Base-by-base conservation (phyloP, 257 asterid species). In the Handroanthus guayacan region DNA sequence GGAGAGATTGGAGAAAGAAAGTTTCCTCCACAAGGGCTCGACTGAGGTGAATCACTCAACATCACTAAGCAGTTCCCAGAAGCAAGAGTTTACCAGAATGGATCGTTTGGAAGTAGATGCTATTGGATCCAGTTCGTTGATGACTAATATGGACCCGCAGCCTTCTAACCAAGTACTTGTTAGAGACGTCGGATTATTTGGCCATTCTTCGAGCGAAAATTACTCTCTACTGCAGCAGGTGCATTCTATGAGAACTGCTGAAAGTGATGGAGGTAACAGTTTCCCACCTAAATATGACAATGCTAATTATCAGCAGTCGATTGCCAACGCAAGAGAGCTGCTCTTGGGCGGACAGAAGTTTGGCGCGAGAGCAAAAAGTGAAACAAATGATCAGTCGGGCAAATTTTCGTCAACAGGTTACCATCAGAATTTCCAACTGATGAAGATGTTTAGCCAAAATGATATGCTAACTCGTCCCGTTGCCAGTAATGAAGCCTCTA, bases 291-390 rank as follows among this genome's bases (percentile, higher is more conserved):
- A 75, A 62, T 50, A 60, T 65, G 77, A 74, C 14, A 38, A 55
- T 69, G 75, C 67, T 48, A 71, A 55, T 67, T 62, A 78, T 75
- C 79, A 83, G 74, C 82, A 81, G 80, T 80, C 79, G 50, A 80
- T 71, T 79, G 83, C 82, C 77, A 62, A 81, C 68, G 78, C 80
- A 68, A 79, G 82, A 54, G 85, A 86, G 64, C 75, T 74, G 47
- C 55, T 81, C 38, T 69, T 71, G 36, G 61, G 75, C 64, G 84
- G 69, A 65, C 82, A 75, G 62, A 75, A 79, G 64, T 71, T 70
- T 20, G 80, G 62, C 50, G 56, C 69, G 69, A 79, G 78, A 25
- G 84, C 78, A 36, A 75, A 85, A 65, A 82, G 67, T 76, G 69
- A 69, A 38, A 50, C 43, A 51, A 78, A 58, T 58, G 74, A 80